Base-by-base conservation (phyloP, 75 land plant species). In the Gnetum montanum region DNA sequence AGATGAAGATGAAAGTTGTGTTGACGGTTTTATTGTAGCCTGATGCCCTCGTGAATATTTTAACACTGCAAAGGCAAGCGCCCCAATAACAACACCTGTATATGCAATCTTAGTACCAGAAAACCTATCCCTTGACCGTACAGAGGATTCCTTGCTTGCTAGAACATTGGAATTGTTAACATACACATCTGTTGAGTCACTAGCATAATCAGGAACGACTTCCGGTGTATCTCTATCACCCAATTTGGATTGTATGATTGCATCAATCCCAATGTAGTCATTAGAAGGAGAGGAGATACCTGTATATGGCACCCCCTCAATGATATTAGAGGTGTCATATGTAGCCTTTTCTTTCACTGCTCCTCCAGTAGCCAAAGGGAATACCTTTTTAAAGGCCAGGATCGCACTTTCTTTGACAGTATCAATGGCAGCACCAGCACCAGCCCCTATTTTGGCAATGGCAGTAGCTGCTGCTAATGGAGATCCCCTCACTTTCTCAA, bases 381-480 rank as follows among this genome's bases (percentile, higher is more conserved):
- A 91, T 6, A 88, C 94, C 41, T 73, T 92, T 59, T 73, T 70
- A 55, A 92, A 66, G 34, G 83, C 81, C 62, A 70, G 66, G 56
- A 86, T 61, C 25, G 80, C 77, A 69, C 78, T 83, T 29, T 74
- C 60, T 61, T 84, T 88, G 4, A 88, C 81, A 66, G 57, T 82
- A 58, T 73, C 83, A 55, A 85, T 70, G 26, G 82, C 96, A 25
- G 82, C 89, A 49, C 86, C 73, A 52, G 94, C 94, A 57, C 72
- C 80, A 43, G 82, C 82, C 31, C 97, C 92, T 61, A 87, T 70
- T 55, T 70, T 82, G 15, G 57, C 93, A 46, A 92, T 87, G 6
- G 90, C 95, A 22, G 95, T 82, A 33, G 94, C 94, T 41, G 94
- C 97, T 59, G 82, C 93, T 54, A 88, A 75, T 4, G 88, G 86